These are phyloP conservation scores for Delphinella strobiligena DNA, from an alignment of 2,329 filamentous ascomycete genomes.

Conservation along the genomic window DNA sequence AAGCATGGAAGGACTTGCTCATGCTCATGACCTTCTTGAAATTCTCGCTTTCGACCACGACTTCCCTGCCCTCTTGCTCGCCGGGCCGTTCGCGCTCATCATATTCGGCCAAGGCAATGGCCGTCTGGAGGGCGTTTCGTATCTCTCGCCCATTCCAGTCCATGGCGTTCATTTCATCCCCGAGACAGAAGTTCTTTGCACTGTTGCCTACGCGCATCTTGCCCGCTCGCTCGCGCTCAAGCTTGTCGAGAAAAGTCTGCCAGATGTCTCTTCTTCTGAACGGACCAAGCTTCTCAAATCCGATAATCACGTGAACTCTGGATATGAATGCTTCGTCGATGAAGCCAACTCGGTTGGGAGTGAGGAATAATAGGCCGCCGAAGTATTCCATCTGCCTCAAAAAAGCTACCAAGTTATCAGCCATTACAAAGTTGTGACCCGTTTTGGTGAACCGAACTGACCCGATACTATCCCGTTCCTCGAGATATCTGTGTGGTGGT, in stretches of 20 bases:
- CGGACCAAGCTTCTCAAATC: slow-evolving; percentile 20
- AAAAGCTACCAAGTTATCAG: slow-evolving; percentile 19
- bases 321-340: slow-evolving; percentile 26
- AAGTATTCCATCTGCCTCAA: slow-evolving; percentile 27
- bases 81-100: slow-evolving; percentile 3
- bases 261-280: slow-evolving; percentile 17
- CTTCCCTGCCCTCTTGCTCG: neutral
- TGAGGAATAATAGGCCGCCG: slow-evolving; percentile 27
- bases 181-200: slow-evolving; percentile 2
- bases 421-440: too few relatives aligned
- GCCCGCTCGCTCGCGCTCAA: slow-evolving; percentile 4
- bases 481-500: slow-evolving; percentile 12
- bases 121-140: slow-evolving; percentile 25
- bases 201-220: slow-evolving; percentile 1
- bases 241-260: slow-evolving; percentile 6
- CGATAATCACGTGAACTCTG: slow-evolving; percentile 22
- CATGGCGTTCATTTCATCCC: slow-evolving; percentile 8
- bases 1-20: slow-evolving; percentile 1
- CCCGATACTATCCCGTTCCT: slow-evolving; percentile 14
- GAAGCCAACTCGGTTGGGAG: slow-evolving; percentile 23
- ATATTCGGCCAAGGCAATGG: slow-evolving; percentile 21
- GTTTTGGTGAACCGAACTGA: too few relatives aligned
- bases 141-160: slow-evolving; percentile 27
- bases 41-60: slow-evolving; percentile 1
- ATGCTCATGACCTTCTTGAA: slow-evolving; percentile 2